phyloP scores from a whole-genome alignment of 352 stramenopile species.

The Globisporangium heterothallicum region DNA sequence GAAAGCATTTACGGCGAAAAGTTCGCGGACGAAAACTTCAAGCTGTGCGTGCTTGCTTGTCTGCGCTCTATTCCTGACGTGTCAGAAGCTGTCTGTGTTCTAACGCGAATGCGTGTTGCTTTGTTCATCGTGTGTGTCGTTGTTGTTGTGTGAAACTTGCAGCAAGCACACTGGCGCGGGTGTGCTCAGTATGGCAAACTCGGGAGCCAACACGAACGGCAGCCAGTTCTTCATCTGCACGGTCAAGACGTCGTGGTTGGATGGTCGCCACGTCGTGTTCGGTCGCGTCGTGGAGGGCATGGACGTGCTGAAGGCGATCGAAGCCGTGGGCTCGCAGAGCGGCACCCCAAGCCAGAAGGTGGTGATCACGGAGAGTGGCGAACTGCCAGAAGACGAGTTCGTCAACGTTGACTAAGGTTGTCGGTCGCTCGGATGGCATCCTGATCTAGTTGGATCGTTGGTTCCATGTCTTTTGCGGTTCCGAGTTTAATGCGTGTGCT shows the following conservation, averaged over 20 bases:
- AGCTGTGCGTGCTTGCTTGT: slow-evolving; percentile 35
- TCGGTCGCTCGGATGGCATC: too few relatives aligned
- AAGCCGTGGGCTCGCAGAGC: slow-evolving; percentile 89
- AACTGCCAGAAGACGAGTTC: slow-evolving; percentile 66
- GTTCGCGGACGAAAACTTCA: slow-evolving; percentile 86
- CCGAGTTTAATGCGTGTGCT: too few relatives aligned
- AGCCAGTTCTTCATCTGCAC: slow-evolving; percentile 98
- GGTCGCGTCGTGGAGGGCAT: slow-evolving; percentile 94
- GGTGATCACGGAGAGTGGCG: slow-evolving; percentile 92
- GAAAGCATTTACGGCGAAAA: slow-evolving; percentile 78
- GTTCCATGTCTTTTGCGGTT: too few relatives aligned
- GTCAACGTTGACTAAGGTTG: slow-evolving; percentile 31
- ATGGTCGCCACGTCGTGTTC: slow-evolving; percentile 87
- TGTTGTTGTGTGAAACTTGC: slow-evolving; percentile 1
- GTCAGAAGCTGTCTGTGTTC: too few relatives aligned
- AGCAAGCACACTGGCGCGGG: slow-evolving; percentile 69
- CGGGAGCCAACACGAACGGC: slow-evolving; percentile 89
- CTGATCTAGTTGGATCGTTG: too few relatives aligned
- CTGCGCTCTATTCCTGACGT: neutral
- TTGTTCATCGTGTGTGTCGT: neutral
- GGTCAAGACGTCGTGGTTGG: slow-evolving; percentile 89
- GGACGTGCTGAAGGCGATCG: slow-evolving; percentile 96
- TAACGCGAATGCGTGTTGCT: too few relatives aligned
- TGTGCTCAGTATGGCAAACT: slow-evolving; percentile 82
- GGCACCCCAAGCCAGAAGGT: slow-evolving; percentile 87